Conservation (phyloP, 805 yeast genomes). For the Jamesozyma piceae region DNA sequence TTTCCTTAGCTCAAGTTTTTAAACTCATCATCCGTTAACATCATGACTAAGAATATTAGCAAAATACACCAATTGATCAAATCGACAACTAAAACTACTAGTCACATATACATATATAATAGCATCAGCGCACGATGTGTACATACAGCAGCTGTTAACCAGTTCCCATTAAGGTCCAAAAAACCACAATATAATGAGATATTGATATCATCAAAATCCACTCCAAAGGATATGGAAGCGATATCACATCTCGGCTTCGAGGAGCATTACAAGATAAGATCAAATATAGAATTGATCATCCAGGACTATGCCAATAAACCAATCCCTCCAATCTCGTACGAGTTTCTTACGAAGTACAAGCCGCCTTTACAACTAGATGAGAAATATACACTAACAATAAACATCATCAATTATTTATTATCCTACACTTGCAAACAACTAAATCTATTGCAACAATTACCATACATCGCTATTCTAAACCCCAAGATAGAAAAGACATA, state of each 20-base stretch:
- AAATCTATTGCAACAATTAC: constrained; percentile 59
- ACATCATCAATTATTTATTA: constrained; percentile 48
- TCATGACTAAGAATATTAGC: no score
- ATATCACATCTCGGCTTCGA: constrained; percentile 31
- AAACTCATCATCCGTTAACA: no score
- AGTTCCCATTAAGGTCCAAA: background rate
- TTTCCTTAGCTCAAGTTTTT: no score
- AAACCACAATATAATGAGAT: background rate
- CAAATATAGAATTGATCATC: constrained; percentile 50
- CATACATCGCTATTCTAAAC: constrained; percentile 76
- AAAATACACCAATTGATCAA: no score
- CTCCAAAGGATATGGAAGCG: background rate
- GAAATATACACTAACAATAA: constrained; percentile 36
- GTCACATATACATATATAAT: no score
- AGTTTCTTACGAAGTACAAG: constrained; percentile 38
- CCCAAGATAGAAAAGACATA: constrained; percentile 78
- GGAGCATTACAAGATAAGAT: constrained; percentile 47
- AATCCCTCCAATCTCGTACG: constrained; percentile 45
- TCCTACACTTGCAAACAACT: constrained; percentile 63
- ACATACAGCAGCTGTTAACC: background rate
- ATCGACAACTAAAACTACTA: no score
- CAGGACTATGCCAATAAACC: constrained; percentile 45
- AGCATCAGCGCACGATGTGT: background rate
- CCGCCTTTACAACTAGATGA: constrained; percentile 26
- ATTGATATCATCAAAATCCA: background rate